A percentile compares a stretch with the other conserved stretches of the same genome.
These are phyloP conservation scores for Sedum album DNA, from an alignment of 164 flowering plant genomes.

Conservation along the genomic window DNA sequence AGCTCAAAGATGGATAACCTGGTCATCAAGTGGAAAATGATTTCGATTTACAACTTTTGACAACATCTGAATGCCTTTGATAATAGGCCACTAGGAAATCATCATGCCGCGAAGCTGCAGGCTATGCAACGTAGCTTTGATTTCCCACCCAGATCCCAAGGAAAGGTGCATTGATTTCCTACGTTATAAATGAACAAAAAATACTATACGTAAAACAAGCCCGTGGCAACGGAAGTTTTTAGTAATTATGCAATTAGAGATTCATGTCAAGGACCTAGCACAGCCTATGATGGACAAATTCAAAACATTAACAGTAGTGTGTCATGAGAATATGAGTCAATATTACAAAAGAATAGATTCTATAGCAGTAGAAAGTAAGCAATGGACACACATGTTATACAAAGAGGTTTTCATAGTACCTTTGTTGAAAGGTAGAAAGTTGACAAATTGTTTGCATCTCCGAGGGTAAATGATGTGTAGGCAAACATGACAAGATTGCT, in stretches of 20 bases:
- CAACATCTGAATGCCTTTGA: conserved; percentile 99
- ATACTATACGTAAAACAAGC: background rate
- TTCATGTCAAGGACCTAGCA: background rate
- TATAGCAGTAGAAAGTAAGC: background rate
- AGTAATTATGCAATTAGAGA: background rate
- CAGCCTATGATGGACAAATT: too few species aligned
- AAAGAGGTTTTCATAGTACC: conserved; percentile 33
- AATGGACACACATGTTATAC: background rate
- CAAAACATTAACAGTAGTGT: too few species aligned
- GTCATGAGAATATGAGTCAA: too few species aligned
- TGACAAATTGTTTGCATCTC: conserved; percentile 62
- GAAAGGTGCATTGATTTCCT: conserved; percentile 91
- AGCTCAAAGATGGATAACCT: conserved; percentile 40
- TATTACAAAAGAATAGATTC: background rate
- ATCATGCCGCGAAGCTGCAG: conserved; percentile 99
- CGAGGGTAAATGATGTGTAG: conserved; percentile 86
- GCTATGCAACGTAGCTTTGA: conserved; percentile 94
- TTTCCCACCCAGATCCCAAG: conserved; percentile 71
- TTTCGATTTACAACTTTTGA: conserved; percentile 83
- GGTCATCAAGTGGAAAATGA: conserved; percentile 97
- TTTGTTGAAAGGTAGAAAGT: conserved; percentile 74
- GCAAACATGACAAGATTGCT: conserved; percentile 99
- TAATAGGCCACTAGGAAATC: conserved; percentile 94
- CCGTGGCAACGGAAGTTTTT: background rate
- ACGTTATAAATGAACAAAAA: conserved; percentile 12